These are phyloP conservation scores for Rhizomucor pusillus DNA, from an alignment of 371 early-diverging fungal species.

Conservation along the genomic window DNA sequence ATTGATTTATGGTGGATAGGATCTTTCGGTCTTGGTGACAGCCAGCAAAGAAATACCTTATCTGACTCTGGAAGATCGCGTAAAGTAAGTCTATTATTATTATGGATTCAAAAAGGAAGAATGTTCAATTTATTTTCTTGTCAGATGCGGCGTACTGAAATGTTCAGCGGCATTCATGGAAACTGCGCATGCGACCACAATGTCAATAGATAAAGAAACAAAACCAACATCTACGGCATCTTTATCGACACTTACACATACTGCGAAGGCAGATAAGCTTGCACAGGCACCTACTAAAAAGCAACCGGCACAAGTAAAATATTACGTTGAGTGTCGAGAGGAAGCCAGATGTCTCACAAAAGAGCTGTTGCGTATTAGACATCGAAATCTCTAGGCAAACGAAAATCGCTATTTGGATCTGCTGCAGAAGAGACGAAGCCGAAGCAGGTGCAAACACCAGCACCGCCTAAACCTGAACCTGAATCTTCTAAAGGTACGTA, in stretches of 20 bases:
- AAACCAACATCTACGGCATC: not conserved
- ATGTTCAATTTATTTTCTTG: not conserved
- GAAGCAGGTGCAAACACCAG: too few relatives aligned
- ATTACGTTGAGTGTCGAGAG: too few relatives aligned
- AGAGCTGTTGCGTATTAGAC: too few relatives aligned
- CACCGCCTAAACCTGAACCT: too few relatives aligned
- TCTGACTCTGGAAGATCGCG: slow-evolving; percentile 34
- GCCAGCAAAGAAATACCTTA: slow-evolving; percentile 9
- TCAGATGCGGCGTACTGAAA: slow-evolving; percentile 7
- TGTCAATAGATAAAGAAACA: not conserved
- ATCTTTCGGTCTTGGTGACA: slow-evolving; percentile 3
- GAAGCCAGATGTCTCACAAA: too few relatives aligned
- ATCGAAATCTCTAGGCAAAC: too few relatives aligned
- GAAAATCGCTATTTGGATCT: too few relatives aligned
- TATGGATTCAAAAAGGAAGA: not conserved
- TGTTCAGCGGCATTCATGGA: not conserved
- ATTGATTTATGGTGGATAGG: slow-evolving; percentile 3
- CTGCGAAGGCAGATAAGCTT: not conserved
- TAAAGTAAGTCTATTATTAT: slow-evolving; percentile 5
- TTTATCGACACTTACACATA: not conserved
- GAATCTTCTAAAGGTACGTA: too few relatives aligned
- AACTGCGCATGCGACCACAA: not conserved
- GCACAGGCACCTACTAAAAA: not conserved
- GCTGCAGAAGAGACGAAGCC: too few relatives aligned
- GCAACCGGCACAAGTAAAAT: not conserved